These are phyloP conservation scores for Fusarium sp. DNA, from an alignment of 2,329 filamentous ascomycete species.

Conservation along the genomic window DNA sequence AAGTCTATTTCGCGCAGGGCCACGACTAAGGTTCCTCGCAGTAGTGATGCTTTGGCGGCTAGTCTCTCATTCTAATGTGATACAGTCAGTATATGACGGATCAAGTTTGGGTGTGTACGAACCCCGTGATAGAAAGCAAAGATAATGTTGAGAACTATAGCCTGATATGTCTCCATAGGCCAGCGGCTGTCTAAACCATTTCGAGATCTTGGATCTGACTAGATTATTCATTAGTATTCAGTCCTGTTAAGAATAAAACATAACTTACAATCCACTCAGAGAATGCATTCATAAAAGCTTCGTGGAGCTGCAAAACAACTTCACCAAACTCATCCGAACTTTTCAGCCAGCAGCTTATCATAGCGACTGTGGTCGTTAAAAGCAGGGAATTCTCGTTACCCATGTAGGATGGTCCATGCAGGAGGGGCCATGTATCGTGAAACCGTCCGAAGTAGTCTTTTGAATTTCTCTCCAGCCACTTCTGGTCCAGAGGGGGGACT, in stretches of 20 bases:
- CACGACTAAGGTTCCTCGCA: conserved; percentile 54
- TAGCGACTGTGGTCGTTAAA: conserved; percentile 51
- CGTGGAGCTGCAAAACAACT: conserved; percentile 51
- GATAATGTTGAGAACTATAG: conserved; percentile 55
- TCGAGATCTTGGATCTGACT: conserved; percentile 38
- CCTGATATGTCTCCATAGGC: conserved; percentile 53
- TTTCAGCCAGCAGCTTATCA: conserved; percentile 58
- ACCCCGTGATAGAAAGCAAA: conserved; percentile 57
- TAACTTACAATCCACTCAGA: conserved; percentile 49
- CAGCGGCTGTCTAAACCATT: conserved; percentile 42
- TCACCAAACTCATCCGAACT: conserved; percentile 47
- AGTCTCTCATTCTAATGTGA: conserved; percentile 49
- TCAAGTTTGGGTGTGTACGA: conserved; percentile 5
- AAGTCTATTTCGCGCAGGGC: conserved; percentile 54
- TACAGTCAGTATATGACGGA: not conserved
- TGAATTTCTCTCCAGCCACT: conserved; percentile 36
- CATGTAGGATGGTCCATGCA: conserved; percentile 56
- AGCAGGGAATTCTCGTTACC: conserved; percentile 48
- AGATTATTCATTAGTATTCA: not conserved
- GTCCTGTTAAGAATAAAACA: not conserved
- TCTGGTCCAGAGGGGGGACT: conserved; percentile 20
- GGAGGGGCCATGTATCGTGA: conserved; percentile 58
- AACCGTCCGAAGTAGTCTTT: conserved; percentile 57
- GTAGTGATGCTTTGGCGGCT: conserved; percentile 51
- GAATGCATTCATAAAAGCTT: conserved; percentile 50